These are phyloP conservation scores for Trametopsis cervina DNA, from an alignment of 768 basidiomycete species.

Conservation along the genomic window DNA sequence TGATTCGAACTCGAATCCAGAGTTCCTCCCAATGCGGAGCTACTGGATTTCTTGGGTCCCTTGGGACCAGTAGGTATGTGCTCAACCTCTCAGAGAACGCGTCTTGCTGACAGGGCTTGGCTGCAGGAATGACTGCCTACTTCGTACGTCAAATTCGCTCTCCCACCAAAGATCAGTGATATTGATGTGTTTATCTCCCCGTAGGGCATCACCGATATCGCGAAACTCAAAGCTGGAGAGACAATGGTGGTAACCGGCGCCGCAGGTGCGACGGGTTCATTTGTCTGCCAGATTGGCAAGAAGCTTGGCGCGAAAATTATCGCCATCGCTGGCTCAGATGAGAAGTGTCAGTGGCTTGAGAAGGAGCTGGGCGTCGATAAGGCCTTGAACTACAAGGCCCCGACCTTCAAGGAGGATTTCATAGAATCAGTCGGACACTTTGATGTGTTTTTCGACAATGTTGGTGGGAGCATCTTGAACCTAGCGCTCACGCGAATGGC, in stretches of 20 bases:
- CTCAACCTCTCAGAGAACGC: no score
- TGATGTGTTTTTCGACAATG: constrained; percentile 86
- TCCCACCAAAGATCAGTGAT: constrained; percentile 4
- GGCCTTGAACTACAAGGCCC: constrained; percentile 83
- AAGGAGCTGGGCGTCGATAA: constrained; percentile 77
- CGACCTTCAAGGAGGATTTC: constrained; percentile 64
- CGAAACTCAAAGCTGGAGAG: constrained; percentile 76
- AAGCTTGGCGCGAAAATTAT: constrained; percentile 74
- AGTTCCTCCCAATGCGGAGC: constrained; percentile 48
- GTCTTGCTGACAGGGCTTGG: background rate
- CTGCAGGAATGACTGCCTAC: constrained; percentile 83
- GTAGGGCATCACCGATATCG: constrained; percentile 79
- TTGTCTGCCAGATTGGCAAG: constrained; percentile 82
- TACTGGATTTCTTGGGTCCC: constrained; percentile 76
- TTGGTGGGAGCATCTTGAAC: constrained; percentile 78
- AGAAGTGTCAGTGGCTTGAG: constrained; percentile 85
- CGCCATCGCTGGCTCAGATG: constrained; percentile 77
- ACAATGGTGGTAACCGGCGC: constrained; percentile 85
- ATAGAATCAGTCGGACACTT: constrained; percentile 63
- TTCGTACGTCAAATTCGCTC: constrained; percentile 44
- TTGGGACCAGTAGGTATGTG: constrained; percentile 69
- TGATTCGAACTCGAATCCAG: constrained; percentile 24
- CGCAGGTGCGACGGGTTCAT: constrained; percentile 82
- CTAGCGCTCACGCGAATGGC: constrained; percentile 70
- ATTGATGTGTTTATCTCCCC: no score